Conservation (phyloP, 116 monocot genomes). For the Cymodocea nodosa region DNA sequence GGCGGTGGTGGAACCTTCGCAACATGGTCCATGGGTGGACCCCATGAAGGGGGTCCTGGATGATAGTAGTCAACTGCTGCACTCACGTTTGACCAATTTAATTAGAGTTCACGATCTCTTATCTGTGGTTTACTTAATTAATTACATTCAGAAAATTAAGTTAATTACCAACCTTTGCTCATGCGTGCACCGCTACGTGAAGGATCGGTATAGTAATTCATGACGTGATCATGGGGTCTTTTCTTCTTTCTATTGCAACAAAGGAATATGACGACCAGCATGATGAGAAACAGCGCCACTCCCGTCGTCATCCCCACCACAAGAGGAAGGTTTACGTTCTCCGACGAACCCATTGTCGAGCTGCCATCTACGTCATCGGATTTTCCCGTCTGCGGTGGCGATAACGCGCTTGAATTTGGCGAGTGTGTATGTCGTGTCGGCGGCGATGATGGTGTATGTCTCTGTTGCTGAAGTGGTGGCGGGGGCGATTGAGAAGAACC, state of each 20-base stretch:
- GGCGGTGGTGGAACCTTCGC: constrained; percentile 18
- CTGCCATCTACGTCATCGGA: background rate
- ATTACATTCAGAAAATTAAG: background rate
- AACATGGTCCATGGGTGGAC: constrained; percentile 12
- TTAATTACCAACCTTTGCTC: constrained; percentile 20
- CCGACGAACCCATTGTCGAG: background rate
- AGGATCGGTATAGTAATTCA: constrained; percentile 37
- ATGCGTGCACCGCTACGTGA: constrained; percentile 5
- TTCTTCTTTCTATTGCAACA: constrained; percentile 29
- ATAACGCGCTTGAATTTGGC: background rate
- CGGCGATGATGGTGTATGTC: background rate
- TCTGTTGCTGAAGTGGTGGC: background rate
- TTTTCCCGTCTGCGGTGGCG: background rate
- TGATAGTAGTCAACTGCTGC: constrained; percentile 23
- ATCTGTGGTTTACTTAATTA: background rate
- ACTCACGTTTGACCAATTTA: too few relatives aligned
- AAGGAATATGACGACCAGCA: constrained; percentile 17
- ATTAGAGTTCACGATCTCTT: too few relatives aligned
- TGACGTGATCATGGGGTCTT: constrained; percentile 13
- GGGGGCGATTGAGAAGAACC: background rate
- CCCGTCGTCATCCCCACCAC: constrained; percentile 26
- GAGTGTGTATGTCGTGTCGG: background rate
- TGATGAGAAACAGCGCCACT: constrained; percentile 18
- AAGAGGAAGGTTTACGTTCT: constrained; percentile 18
- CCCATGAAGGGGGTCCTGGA: constrained; percentile 14